A percentile compares a stretch with the other conserved stretches of the same genome.
Evolutionary conservation across 495 filamentous ascomycete species (phyloP).

Genomic region (Mycothermus thermophilus): DNA sequence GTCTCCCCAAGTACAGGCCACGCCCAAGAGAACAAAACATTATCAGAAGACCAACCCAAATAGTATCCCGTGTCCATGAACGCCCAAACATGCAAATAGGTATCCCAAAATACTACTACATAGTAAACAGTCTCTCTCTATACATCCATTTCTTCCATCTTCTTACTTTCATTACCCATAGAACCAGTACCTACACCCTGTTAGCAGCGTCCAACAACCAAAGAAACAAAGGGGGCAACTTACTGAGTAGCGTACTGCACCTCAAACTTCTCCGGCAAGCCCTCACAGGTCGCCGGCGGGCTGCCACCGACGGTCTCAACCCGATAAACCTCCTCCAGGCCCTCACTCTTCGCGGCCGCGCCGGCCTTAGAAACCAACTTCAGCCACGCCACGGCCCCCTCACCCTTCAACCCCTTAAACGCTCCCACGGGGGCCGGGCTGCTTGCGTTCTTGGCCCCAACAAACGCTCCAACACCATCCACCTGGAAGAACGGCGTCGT

Average conservation of each 20-base stretch:
- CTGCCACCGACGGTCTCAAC: constrained; percentile 72
- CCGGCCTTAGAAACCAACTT: constrained; percentile 40
- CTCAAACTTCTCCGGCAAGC: constrained; percentile 45
- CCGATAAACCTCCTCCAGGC: constrained; percentile 67
- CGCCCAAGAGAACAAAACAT: too few species aligned
- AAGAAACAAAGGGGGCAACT: constrained; percentile 20
- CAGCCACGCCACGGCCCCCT: constrained; percentile 59
- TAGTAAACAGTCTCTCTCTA: too few species aligned
- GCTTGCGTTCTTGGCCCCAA: constrained; percentile 42
- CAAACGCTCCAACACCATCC: constrained; percentile 44
- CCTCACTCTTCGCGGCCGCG: constrained; percentile 43
- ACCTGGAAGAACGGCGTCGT: constrained; percentile 72
- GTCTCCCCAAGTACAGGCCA: too few species aligned
- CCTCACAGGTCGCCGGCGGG: constrained; percentile 61
- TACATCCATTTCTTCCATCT: too few species aligned
- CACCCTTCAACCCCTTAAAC: constrained; percentile 33
- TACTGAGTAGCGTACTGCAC: constrained; percentile 79
- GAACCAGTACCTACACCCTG: too few species aligned
- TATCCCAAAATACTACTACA: too few species aligned
- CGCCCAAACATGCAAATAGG: too few species aligned
- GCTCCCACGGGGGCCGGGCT: constrained; percentile 45
- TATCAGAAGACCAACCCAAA: too few species aligned
- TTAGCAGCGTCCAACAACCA: too few species aligned
- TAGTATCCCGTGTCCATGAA: too few species aligned
- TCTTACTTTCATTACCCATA: too few species aligned